These are phyloP conservation scores for Ganoderma multipileum DNA, from an alignment of 1,284 basidiomycete genomes.

Conservation along the genomic window DNA sequence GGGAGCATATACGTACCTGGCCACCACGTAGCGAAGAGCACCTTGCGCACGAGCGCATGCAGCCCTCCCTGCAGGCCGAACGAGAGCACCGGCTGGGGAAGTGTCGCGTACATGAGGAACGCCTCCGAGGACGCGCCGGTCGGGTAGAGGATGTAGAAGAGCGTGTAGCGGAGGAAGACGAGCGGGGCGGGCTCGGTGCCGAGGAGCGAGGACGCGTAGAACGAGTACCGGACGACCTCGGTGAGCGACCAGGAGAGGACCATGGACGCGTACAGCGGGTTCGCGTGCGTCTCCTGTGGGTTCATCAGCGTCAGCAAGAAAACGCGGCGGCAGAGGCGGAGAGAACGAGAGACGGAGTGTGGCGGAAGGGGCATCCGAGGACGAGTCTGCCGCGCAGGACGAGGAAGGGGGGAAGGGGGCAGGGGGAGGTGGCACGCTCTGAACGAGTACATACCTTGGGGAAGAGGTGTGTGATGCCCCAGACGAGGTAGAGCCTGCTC, in stretches of 20 bases:
- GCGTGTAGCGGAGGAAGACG: constrained; percentile 84
- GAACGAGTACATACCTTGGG: constrained; percentile 48
- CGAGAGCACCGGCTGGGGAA: constrained; percentile 47
- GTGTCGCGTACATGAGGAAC: constrained; percentile 80
- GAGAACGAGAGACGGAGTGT: not conserved
- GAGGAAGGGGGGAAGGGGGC: constrained; percentile 6
- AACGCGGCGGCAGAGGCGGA: not conserved
- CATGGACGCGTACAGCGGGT: constrained; percentile 91
- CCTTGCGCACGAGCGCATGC: constrained; percentile 61
- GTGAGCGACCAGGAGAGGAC: constrained; percentile 93
- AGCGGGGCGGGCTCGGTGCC: constrained; percentile 55
- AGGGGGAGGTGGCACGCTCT: not conserved
- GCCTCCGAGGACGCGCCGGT: constrained; percentile 93
- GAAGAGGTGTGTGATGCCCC: constrained; percentile 80
- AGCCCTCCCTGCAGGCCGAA: constrained; percentile 41
- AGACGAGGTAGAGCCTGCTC: constrained; percentile 87
- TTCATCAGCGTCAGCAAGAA: not conserved
- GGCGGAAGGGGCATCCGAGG: not conserved
- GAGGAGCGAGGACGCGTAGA: constrained; percentile 82
- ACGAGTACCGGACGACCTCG: constrained; percentile 92
- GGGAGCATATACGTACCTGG: constrained; percentile 68
- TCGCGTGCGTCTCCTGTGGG: constrained; percentile 63
- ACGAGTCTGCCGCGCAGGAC: not conserved
- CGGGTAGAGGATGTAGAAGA: constrained; percentile 94
- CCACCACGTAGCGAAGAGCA: constrained; percentile 89